Evolutionary conservation across 202 grass and related monocot species (phyloP), one percentile per base, ranked within the genome.

Genomic region (Brachypodium distachyon): DNA sequence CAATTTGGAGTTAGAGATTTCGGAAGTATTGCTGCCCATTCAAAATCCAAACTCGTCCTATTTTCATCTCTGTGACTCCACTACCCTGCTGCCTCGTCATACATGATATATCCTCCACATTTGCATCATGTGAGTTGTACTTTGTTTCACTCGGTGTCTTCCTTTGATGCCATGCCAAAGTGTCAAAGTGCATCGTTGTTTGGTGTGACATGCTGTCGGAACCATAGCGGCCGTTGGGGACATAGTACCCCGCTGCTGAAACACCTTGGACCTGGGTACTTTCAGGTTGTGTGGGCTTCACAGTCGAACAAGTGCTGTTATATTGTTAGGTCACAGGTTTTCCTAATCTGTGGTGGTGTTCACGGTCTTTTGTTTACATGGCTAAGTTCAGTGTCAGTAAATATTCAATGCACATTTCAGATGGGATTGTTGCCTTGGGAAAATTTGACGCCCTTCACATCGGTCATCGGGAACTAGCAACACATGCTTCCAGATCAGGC

Each of bases 391-490:
- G 19, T 80, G 61, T 63, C 37, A 84, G 33, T 51, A 14, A 29
- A 60, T 55, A 64, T 47, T 79, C 12, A 42, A 14, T 76, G 19
- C 38, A 59, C 21, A 47, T 84, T 82, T 83, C 84, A 99, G 96
- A 82, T 86, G 96, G 91, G 66, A 93, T 99, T 72, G 96, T 99
- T 38, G 96, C 96, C 36, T 88, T 99, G 74, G 96, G 91, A 25
- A 99, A 99, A 56, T 99, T 99, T 85, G 96, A 99, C 78, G 96
- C 96, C 38, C 92, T 99, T 81, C 96, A 99, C 39, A 95, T 95
- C 50, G 91, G 96, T 31, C 96, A 99, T 78, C 80, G 91, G 34
- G 87, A 99, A 82, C 66, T 99, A 49, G 96, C 89, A 57, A 90
- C 87, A 72, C 87, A 99, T 51, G 89, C 96, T 76, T 95, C 96